Evolutionary conservation across 2,329 filamentous ascomycete genomes (phyloP).

Genomic region (Albophoma yamanashiensis): DNA sequence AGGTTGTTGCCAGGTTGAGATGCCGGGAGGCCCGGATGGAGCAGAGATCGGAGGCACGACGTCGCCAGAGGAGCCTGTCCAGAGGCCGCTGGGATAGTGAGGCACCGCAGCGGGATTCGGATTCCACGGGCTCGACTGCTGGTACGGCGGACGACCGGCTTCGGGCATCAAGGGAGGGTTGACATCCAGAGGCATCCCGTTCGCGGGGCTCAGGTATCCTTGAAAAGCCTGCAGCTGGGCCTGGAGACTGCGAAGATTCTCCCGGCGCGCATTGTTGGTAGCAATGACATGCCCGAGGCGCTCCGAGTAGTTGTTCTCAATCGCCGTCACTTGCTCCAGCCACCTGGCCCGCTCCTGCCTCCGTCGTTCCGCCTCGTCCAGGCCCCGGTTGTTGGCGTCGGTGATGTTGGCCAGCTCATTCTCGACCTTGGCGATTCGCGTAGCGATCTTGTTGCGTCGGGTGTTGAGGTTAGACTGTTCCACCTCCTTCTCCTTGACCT

Average conservation of each 20-base stretch:
- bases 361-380: constrained; percentile 52
- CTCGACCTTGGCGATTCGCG: constrained; percentile 61
- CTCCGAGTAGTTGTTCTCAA: constrained; percentile 35
- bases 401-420: constrained; percentile 61
- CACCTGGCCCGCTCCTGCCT: constrained; percentile 38
- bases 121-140: constrained; percentile 21
- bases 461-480: constrained; percentile 54
- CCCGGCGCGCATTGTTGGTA: constrained; percentile 17
- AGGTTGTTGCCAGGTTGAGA: constrained; percentile 24
- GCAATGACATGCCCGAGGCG: constrained; percentile 28
- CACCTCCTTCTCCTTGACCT: constrained; percentile 50
- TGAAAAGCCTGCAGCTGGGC: constrained; percentile 21
- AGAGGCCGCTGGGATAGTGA: constrained; percentile 24
- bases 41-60: constrained; percentile 18
- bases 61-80: constrained; percentile 24
- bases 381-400: constrained; percentile 55
- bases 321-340: constrained; percentile 32
- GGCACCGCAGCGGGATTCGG: constrained; percentile 20
- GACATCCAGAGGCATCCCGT: constrained; percentile 20
- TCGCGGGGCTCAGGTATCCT: constrained; percentile 19
- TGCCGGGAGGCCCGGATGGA: constrained; percentile 17
- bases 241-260: constrained; percentile 20
- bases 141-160: constrained; percentile 7
- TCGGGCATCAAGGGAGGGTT: constrained; percentile 7
- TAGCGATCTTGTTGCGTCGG: constrained; percentile 62